Evolutionary conservation across 2,329 filamentous ascomycete genomes (phyloP).

Genomic region (Talaromyces atroroseus): DNA sequence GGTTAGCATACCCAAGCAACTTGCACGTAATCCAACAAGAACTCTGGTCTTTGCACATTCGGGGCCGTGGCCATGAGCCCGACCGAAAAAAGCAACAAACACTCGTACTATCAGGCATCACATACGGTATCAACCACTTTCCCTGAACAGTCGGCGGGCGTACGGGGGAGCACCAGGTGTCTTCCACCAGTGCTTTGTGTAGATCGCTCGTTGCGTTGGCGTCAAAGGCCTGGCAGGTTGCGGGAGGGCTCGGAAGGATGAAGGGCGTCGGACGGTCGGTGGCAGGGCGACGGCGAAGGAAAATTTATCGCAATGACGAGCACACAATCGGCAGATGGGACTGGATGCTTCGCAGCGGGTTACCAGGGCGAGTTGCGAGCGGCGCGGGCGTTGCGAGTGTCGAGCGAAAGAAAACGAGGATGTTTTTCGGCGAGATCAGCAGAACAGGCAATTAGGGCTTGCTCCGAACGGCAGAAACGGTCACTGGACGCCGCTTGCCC

Average conservation of each 20-base stretch:
- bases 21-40: background rate
- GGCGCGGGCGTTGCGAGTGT: constrained; percentile 4
- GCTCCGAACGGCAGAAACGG: constrained; percentile 19
- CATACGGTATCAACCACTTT: background rate
- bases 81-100: background rate
- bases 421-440: constrained; percentile 15
- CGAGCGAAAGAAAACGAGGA: constrained; percentile 13
- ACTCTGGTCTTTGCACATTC: background rate
- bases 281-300: background rate
- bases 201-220: background rate
- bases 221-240: constrained; percentile 8
- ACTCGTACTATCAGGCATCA: background rate
- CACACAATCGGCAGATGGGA: background rate
- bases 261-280: constrained; percentile 9
- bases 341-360: background rate
- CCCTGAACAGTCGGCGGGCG: background rate
- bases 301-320: constrained; percentile 1
- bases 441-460: constrained; percentile 36
- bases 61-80: constrained; percentile 4
- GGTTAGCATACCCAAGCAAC: background rate
- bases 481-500: constrained; percentile 28
- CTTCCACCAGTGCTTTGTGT: background rate
- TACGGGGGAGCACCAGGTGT: background rate
- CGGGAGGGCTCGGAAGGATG: constrained; percentile 11
- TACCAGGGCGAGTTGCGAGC: background rate